Conservation (phyloP, 192 early-diverging fungal genomes). For the Coemansia sp. region DNA sequence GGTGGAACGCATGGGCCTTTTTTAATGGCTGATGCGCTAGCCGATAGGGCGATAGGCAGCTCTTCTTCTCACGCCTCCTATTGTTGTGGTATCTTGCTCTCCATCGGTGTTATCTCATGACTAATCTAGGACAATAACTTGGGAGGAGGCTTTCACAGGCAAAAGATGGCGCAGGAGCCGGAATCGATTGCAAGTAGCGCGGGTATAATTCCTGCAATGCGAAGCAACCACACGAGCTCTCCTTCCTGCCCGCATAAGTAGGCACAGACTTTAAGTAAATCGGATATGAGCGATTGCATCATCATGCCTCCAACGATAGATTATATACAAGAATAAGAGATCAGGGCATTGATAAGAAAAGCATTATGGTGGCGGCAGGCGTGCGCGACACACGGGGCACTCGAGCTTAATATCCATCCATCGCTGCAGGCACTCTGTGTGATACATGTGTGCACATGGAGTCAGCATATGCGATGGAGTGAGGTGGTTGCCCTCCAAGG, state of each 20-base stretch:
- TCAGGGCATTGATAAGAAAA: neutral
- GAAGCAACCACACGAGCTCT: neutral
- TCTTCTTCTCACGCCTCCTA: neutral
- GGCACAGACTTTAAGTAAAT: neutral
- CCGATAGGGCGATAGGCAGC: neutral
- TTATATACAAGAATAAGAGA: neutral
- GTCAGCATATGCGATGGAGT: conserved; percentile 66
- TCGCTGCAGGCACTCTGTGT: conserved; percentile 65
- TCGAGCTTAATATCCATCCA: conserved; percentile 84
- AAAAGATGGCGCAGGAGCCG: neutral
- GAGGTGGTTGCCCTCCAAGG: neutral
- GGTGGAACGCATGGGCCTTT: neutral
- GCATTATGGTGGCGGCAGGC: conserved; percentile 58
- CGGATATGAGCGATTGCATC: neutral
- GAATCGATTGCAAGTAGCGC: neutral
- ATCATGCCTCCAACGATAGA: neutral
- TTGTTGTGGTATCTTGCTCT: neutral
- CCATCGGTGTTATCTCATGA: neutral
- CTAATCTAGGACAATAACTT: neutral
- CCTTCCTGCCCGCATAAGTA: neutral
- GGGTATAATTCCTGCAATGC: conserved; percentile 5
- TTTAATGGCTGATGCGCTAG: neutral
- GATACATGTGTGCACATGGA: conserved; percentile 77
- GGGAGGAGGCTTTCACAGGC: neutral
- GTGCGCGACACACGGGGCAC: conserved; percentile 65